Conservation (phyloP, 192 early-diverging fungal genomes). For the Lobulomyces angularis region DNA sequence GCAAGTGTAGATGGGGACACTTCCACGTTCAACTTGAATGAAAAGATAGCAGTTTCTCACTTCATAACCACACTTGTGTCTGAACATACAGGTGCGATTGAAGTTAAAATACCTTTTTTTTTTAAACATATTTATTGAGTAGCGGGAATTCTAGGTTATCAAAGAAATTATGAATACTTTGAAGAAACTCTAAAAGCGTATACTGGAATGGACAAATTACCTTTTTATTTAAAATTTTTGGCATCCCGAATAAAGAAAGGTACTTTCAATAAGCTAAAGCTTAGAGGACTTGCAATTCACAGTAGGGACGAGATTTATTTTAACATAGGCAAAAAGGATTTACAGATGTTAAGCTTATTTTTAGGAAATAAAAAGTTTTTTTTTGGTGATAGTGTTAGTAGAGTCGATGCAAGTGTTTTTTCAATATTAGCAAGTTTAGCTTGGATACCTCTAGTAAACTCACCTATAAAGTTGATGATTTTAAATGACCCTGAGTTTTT, state of each 20-base stretch:
- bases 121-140: no score
- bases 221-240: conserved; percentile 4
- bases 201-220: conserved; percentile 2
- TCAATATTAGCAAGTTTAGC: conserved; percentile 14
- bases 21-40: no score
- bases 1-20: no score
- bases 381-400: conserved; percentile 6
- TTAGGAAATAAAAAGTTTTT: conserved; percentile 18
- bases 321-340: neutral
- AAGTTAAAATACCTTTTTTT: no score
- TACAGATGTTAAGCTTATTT: conserved; percentile 3
- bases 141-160: conserved; percentile 18
- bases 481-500: conserved; percentile 8
- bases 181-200: conserved; percentile 15
- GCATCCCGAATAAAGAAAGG: conserved; percentile 1
- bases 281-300: conserved; percentile 14
- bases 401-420: conserved; percentile 19
- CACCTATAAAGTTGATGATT: conserved; percentile 13
- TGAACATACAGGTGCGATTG: conserved; percentile 14
- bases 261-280: conserved; percentile 6
- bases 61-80: conserved; percentile 15
- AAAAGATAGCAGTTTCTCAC: neutral
- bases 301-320: conserved; percentile 15
- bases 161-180: conserved; percentile 18
- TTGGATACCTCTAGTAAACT: conserved; percentile 20